Evolutionary conservation across 371 early-diverging fungal species (phyloP).

Genomic region (Mortierella sp.): DNA sequence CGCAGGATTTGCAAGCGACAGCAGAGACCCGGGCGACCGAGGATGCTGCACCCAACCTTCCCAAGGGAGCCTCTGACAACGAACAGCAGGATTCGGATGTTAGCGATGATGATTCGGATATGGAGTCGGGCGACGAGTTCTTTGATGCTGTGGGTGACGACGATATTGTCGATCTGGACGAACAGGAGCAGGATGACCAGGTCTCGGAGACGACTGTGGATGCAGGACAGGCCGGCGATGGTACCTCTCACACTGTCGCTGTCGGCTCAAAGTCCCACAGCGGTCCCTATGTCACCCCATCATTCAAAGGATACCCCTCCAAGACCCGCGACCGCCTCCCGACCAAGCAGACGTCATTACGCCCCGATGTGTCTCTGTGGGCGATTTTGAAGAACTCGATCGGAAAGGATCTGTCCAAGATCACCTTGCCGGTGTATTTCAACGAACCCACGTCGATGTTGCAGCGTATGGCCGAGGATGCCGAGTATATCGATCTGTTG

Average conservation of each 20-base stretch:
- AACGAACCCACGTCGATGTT: conserved; percentile 90
- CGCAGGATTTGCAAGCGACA: background rate
- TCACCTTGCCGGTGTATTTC: conserved; percentile 88
- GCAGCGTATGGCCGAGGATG: conserved; percentile 87
- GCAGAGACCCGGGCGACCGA: background rate
- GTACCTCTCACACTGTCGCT: conserved; percentile 1
- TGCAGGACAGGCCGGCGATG: background rate
- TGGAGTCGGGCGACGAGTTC: conserved; percentile 77
- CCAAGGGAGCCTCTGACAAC: background rate
- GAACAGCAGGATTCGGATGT: conserved; percentile 13
- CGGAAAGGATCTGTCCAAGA: conserved; percentile 86
- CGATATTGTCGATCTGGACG: conserved; percentile 49
- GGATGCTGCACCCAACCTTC: background rate
- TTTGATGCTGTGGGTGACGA: conserved; percentile 59
- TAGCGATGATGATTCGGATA: conserved; percentile 64
- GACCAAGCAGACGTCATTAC: conserved; percentile 60
- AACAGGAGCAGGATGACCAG: conserved; percentile 16
- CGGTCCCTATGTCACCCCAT: conserved; percentile 49
- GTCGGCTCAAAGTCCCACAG: background rate
- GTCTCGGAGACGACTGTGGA: background rate
- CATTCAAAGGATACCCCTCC: conserved; percentile 60
- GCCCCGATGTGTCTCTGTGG: conserved; percentile 74
- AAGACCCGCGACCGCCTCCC: conserved; percentile 60
- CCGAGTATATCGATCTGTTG: conserved; percentile 84
- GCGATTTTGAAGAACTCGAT: conserved; percentile 84